A percentile compares a stretch with the other conserved stretches of the same genome.
Conservation (phyloP, 75 land plant species). For the Cupressus sempervirens region DNA sequence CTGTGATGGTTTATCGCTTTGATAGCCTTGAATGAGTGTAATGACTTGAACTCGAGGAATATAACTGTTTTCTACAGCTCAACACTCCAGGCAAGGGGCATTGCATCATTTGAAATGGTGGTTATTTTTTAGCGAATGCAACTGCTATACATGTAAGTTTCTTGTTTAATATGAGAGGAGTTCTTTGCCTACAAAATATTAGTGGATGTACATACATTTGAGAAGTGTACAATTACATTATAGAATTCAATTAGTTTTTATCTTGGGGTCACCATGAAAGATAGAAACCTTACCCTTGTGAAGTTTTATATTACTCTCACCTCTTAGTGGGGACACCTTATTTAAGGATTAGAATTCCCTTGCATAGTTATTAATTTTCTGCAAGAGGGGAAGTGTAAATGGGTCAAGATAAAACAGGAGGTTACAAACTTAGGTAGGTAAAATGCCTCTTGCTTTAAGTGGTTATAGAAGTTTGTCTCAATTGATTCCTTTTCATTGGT, state of each 20-base stretch:
- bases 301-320: not conserved
- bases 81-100: not conserved
- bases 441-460: not conserved
- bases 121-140: not conserved
- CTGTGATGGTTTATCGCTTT: not conserved
- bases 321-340: not conserved
- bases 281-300: not conserved
- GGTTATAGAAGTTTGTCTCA: not conserved
- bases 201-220: not conserved
- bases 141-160: not conserved
- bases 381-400: not conserved
- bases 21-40: not conserved
- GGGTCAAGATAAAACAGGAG: not conserved
- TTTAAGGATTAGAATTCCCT: not conserved
- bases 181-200: not conserved
- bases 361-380: not conserved
- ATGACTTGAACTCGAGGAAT: not conserved
- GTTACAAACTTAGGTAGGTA: not conserved
- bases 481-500: not conserved
- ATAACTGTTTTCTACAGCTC: not conserved
- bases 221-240: not conserved
- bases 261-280: not conserved
- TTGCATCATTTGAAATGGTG: not conserved
- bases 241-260: not conserved
- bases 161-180: not conserved